Evolutionary conservation across 2,329 filamentous ascomycete species (phyloP).

Genomic region (Pseudocercospora pini-densiflorae): DNA sequence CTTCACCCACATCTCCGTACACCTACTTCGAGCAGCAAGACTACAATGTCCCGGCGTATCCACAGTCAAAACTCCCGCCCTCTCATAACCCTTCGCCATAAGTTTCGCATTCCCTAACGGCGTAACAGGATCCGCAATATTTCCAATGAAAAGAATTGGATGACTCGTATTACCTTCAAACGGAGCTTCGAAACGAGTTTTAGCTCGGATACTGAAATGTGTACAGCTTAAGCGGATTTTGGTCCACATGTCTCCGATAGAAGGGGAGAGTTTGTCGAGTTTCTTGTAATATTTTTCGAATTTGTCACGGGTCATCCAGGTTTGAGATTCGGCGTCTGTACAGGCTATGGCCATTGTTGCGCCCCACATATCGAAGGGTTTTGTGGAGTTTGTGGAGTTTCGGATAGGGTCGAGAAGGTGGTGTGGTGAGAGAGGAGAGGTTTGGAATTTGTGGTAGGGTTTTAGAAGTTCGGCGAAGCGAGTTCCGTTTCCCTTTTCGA

Average conservation of each 20-base stretch:
- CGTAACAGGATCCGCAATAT: slow-evolving; percentile 3
- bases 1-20: not conserved
- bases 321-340: slow-evolving; percentile 45
- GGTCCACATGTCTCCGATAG: slow-evolving; percentile 46
- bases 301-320: slow-evolving; percentile 23
- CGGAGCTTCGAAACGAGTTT: slow-evolving; percentile 1
- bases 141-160: slow-evolving; percentile 2
- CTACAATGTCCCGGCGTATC: slow-evolving; percentile 24
- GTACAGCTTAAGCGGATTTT: slow-evolving; percentile 44
- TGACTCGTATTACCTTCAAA: slow-evolving; percentile 7
- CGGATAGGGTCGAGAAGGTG: not conserved
- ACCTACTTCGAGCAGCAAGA: not conserved
- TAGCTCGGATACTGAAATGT: slow-evolving; percentile 43
- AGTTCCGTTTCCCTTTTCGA: slow-evolving; percentile 42
- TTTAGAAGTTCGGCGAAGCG: slow-evolving; percentile 34
- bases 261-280: slow-evolving; percentile 41
- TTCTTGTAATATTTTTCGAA: slow-evolving; percentile 44
- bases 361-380: slow-evolving; percentile 15
- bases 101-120: slow-evolving; percentile 2
- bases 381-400: slow-evolving; percentile 7
- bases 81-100: slow-evolving; percentile 30
- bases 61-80: slow-evolving; percentile 36
- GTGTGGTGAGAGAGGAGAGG: slow-evolving; percentile 14
- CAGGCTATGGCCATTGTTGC: slow-evolving; percentile 44
- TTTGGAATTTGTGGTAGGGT: slow-evolving; percentile 14